Evolutionary conservation across 2,329 filamentous ascomycete genomes (phyloP).

Genomic region (Huntiella savannae): DNA sequence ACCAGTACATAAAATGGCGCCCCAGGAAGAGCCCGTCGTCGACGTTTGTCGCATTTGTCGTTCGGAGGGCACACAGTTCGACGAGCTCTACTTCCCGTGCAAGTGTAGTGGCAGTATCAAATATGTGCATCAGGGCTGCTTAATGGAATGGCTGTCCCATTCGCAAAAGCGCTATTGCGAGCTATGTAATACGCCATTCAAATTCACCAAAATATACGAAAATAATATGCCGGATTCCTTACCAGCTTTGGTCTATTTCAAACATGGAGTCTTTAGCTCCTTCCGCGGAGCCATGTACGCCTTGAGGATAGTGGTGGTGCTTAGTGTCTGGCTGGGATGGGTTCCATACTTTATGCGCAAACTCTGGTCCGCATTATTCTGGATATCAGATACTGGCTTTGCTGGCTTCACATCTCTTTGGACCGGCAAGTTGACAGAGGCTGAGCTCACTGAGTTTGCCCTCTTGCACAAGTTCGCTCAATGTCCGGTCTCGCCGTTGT

Average conservation of each 20-base stretch:
- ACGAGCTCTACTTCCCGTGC: conserved; percentile 92
- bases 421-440: neutral
- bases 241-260: conserved; percentile 62
- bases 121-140: conserved; percentile 89
- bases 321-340: conserved; percentile 72
- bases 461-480: conserved; percentile 11
- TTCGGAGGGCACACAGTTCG: conserved; percentile 61
- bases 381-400: conserved; percentile 66
- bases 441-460: conserved; percentile 3
- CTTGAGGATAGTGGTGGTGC: conserved; percentile 60
- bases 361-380: conserved; percentile 87
- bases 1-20: neutral
- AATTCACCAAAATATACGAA: conserved; percentile 94
- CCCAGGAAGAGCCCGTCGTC: conserved; percentile 24
- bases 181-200: conserved; percentile 94
- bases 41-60: conserved; percentile 97
- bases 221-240: conserved; percentile 79
- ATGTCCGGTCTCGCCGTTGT: conserved; percentile 18
- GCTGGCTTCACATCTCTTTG: conserved; percentile 15
- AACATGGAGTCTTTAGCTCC: conserved; percentile 56
- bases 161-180: conserved; percentile 99
- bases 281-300: conserved; percentile 55
- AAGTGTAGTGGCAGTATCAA: conserved; percentile 99
- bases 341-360: conserved; percentile 81
- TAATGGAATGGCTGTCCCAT: conserved; percentile 98